Evolutionary conservation across 2,329 filamentous ascomycete genomes (phyloP).

Genomic region (Talaromyces funiculosus): DNA sequence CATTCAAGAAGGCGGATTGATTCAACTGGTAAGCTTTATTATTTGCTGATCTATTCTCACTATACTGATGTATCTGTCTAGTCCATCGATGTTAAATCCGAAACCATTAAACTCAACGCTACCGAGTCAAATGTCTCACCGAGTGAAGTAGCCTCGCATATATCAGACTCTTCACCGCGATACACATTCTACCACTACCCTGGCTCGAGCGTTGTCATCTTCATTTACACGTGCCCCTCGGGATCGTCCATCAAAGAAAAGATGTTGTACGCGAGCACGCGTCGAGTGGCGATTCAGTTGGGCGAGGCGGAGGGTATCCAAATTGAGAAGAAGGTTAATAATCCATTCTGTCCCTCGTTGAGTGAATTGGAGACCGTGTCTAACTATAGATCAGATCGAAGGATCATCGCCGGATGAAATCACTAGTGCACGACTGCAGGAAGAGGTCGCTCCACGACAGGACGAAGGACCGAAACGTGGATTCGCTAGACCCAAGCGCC

Average conservation of each 20-base stretch:
- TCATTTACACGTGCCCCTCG: constrained; percentile 60
- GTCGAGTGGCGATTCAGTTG: constrained; percentile 48
- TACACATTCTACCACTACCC: constrained; percentile 58
- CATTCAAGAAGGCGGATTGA: constrained; percentile 36
- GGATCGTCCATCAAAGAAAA: constrained; percentile 58
- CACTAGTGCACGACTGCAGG: constrained; percentile 46
- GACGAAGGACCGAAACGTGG: constrained; percentile 46
- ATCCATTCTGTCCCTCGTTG: not conserved
- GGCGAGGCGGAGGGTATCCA: constrained; percentile 53
- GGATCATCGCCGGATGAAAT: constrained; percentile 56
- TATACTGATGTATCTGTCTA: constrained; percentile 17
- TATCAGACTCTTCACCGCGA: constrained; percentile 51
- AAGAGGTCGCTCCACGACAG: constrained; percentile 49
- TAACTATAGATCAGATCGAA: constrained; percentile 44
- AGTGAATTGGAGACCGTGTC: not conserved
- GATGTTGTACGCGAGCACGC: constrained; percentile 59
- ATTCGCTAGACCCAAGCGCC: constrained; percentile 60
- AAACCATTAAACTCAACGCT: constrained; percentile 52
- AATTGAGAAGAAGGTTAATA: constrained; percentile 50
- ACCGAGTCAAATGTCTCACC: constrained; percentile 40
- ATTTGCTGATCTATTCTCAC: constrained; percentile 3
- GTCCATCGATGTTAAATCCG: constrained; percentile 40
- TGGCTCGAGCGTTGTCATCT: constrained; percentile 46
- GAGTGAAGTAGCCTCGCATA: constrained; percentile 40
- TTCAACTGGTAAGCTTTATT: constrained; percentile 45